Conservation (phyloP, 805 yeast species). For the Lachancea waltii region DNA sequence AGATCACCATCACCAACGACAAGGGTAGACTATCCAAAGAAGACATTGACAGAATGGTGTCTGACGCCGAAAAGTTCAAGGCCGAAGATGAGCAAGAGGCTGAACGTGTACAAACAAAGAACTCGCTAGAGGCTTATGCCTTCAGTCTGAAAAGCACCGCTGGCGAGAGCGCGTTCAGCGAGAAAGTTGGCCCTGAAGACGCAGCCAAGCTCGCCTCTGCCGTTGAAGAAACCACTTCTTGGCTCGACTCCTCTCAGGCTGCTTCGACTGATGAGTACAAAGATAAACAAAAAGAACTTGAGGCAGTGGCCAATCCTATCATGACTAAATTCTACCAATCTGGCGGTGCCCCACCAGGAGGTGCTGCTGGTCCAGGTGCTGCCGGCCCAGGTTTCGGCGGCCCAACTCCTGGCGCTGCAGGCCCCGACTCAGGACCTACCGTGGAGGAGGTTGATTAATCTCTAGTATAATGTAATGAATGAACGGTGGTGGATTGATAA, state of each 20-base stretch:
- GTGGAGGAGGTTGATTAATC: conserved; percentile 72
- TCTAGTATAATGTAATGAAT: background rate
- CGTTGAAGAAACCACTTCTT: conserved; percentile 75
- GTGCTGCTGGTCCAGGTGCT: conserved; percentile 53
- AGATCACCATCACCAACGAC: conserved; percentile 97
- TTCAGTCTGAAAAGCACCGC: conserved; percentile 85
- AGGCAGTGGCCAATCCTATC: conserved; percentile 92
- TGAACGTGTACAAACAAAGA: conserved; percentile 86
- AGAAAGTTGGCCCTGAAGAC: conserved; percentile 69
- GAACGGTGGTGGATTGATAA: too few relatives aligned
- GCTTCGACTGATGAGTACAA: conserved; percentile 88
- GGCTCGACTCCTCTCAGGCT: conserved; percentile 92
- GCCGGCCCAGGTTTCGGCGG: conserved; percentile 39
- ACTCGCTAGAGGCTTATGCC: conserved; percentile 91
- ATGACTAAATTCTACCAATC: conserved; percentile 95
- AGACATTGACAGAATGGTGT: conserved; percentile 95
- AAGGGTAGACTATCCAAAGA: conserved; percentile 98
- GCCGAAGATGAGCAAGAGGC: conserved; percentile 96
- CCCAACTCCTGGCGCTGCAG: conserved; percentile 44
- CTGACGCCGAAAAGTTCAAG: conserved; percentile 96
- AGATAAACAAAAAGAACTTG: conserved; percentile 93
- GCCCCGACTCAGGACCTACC: conserved; percentile 54
- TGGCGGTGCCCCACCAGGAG: conserved; percentile 75
- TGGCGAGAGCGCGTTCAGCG: conserved; percentile 67
- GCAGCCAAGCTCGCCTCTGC: conserved; percentile 66